Percentiles rank a stretch among this genome's conserved stretches.
phyloP scores from a whole-genome alignment of 2,329 filamentous ascomycete species.

The Penicillium glabrum region DNA sequence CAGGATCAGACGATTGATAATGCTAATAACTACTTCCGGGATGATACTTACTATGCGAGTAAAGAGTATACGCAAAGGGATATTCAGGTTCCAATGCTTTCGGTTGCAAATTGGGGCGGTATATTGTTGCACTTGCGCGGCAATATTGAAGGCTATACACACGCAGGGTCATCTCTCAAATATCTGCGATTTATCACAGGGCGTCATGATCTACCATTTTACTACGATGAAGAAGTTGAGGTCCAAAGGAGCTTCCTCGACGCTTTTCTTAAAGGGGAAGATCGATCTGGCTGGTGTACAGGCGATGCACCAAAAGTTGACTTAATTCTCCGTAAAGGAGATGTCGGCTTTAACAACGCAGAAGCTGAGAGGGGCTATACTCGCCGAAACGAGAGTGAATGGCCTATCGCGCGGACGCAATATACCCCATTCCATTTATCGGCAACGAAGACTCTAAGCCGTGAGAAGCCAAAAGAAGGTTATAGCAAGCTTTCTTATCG shows the following conservation, averaged over 20 bases:
- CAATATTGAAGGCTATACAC: too few species aligned
- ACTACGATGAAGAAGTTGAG: constrained; percentile 68
- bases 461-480: too few species aligned
- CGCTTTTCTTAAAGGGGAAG: constrained; percentile 68
- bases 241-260: constrained; percentile 66
- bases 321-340: constrained; percentile 63
- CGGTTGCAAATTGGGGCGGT: too few species aligned
- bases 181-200: constrained; percentile 70
- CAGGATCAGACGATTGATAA: constrained; percentile 48
- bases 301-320: constrained; percentile 62
- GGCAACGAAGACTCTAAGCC: constrained; percentile 29
- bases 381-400: constrained; percentile 60
- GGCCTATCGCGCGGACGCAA: constrained; percentile 66
- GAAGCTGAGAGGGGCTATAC: constrained; percentile 57
- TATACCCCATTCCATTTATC: constrained; percentile 62
- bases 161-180: constrained; percentile 64
- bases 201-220: constrained; percentile 71
- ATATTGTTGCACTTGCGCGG: too few species aligned
- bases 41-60: constrained; percentile 42
- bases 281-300: constrained; percentile 46
- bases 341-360: constrained; percentile 66
- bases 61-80: constrained; percentile 63
- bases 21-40: constrained; percentile 56
- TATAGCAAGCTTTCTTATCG: constrained; percentile 42
- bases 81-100: constrained; percentile 65